Evolutionary conservation across 305 asterid genomes (phyloP), one percentile per base, ranked within the genome.

Genomic region (Fraxinus sp.): DNA sequence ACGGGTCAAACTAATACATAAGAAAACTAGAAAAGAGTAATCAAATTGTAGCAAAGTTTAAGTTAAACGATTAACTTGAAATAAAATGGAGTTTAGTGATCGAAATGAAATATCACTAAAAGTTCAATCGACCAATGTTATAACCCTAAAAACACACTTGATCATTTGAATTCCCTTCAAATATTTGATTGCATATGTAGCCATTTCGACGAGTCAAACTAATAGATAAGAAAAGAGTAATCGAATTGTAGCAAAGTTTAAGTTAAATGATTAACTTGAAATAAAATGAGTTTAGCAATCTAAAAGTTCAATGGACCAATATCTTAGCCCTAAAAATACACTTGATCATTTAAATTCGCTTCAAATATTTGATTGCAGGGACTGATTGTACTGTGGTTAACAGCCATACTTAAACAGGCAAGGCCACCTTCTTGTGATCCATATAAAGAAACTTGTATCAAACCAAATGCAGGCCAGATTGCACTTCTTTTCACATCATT

Each of bases 401-500:
- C 98, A 35, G 88, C 97, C 49, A 76, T 87, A 75, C 20, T 94
- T 10, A 64, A 86, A 36, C 77, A 80, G 73, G 85, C 88, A 78
- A 82, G 88, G 81, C 94, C 90, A 16, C 86, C 83, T 14, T 13
- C 84, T 7, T 93, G 97, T 73, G 73, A 85, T 8, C 84, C 81
- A 71, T 78, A 39, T 18, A 18, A 78, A 59, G 87, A 81, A 35
- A 78, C 78, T 28, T 93, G 95, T 76, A 11, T 22, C 10, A 86
- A 87, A 49, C 90, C 96, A 6, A 79, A 41, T 9, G 59, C 89
- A 26, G 89, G 84, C 33, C 98, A 94, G 41, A 74, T 80, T 28
- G 84, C 87, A 0, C 78, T 92, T 82, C 96, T 94, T 36, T 88
- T 91, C 81, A 36, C 88, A 1, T 83, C 93, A 16, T 89, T 92